These are phyloP conservation scores for Hypoxylon sp. DNA, from an alignment of 2,329 filamentous ascomycete species.

Conservation along the genomic window DNA sequence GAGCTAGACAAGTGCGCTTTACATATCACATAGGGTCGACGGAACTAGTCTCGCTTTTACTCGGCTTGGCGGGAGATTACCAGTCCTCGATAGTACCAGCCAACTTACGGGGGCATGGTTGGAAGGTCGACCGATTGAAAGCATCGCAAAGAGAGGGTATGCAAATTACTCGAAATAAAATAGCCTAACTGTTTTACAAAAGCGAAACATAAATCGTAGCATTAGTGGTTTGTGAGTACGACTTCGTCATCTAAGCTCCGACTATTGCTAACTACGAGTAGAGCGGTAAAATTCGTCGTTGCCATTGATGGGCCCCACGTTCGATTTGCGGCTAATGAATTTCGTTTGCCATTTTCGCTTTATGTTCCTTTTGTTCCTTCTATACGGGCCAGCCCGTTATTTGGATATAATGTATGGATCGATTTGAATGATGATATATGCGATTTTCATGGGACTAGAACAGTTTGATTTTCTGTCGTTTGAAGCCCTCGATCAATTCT, in stretches of 20 bases:
- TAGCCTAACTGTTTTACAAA: not conserved
- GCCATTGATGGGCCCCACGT: constrained; percentile 66
- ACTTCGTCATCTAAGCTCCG: not conserved
- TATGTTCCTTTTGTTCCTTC: too few relatives aligned
- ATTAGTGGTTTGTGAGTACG: constrained; percentile 33
- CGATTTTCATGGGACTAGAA: too few relatives aligned
- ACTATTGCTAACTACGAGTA: not conserved
- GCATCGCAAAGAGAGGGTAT: not conserved
- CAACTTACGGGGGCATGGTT: not conserved
- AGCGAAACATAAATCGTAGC: not conserved
- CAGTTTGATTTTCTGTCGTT: too few relatives aligned
- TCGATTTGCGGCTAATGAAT: constrained; percentile 62
- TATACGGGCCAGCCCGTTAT: too few relatives aligned
- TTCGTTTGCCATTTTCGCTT: not conserved
- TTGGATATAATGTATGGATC: too few relatives aligned
- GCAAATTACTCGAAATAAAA: not conserved
- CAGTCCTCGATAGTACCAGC: not conserved
- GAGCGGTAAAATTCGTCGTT: constrained; percentile 69
- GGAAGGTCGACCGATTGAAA: not conserved
- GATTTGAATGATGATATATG: too few relatives aligned
- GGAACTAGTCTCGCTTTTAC: not conserved
- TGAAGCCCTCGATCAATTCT: too few relatives aligned
- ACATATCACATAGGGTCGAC: not conserved
- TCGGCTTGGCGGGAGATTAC: not conserved
- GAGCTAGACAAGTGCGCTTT: constrained; percentile 28